A percentile compares a stretch with the other conserved stretches of the same genome.
phyloP scores from a whole-genome alignment of 352 stramenopile genomes.

The Phytophthora colocasiae region DNA sequence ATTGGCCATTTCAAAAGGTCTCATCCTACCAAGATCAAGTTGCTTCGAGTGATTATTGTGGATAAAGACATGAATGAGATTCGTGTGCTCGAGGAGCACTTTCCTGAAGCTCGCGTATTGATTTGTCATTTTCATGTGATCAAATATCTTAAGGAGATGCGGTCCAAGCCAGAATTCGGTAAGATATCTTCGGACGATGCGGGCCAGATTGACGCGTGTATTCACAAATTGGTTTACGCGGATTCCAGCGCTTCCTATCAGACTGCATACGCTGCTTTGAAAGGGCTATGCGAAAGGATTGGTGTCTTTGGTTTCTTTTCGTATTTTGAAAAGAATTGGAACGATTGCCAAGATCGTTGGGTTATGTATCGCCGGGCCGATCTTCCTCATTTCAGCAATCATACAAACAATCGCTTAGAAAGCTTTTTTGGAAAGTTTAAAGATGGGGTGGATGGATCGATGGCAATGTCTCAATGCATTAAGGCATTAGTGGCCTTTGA shows the following conservation, averaged over 20 bases:
- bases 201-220: background rate
- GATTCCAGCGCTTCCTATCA: background rate
- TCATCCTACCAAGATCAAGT: background rate
- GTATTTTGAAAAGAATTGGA: no score
- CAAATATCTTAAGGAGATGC: no score
- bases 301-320: slow-evolving; percentile 2
- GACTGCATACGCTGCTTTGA: background rate
- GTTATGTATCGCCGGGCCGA: slow-evolving; percentile 14
- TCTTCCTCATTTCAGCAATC: slow-evolving; percentile 30
- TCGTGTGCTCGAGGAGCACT: no score
- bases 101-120: no score
- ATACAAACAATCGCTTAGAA: slow-evolving; percentile 45
- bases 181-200: slow-evolving; percentile 31
- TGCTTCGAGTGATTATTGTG: background rate
- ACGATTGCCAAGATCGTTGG: background rate
- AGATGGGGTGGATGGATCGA: background rate
- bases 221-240: slow-evolving; percentile 36
- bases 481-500: background rate
- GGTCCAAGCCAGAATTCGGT: slow-evolving; percentile 5
- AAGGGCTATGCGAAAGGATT: slow-evolving; percentile 1
- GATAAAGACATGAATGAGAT: no score
- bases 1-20: background rate
- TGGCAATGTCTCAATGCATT: background rate
- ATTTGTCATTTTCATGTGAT: no score
- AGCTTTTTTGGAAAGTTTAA: slow-evolving; percentile 15